These are phyloP conservation scores for Ochetophila trinervis DNA, from an alignment of 306 rosid genomes.

Conservation along the genomic window DNA sequence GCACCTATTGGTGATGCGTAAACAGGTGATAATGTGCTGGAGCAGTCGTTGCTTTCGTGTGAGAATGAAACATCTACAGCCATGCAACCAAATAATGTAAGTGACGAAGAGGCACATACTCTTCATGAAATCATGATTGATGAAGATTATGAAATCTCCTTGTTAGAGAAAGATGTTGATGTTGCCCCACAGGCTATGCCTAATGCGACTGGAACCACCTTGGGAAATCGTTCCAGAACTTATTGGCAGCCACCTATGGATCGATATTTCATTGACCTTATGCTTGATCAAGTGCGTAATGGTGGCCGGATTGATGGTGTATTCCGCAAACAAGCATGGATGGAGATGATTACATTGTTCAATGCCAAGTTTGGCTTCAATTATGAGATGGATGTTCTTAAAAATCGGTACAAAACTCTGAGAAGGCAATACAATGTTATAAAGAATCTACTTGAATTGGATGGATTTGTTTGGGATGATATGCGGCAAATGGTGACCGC, in stretches of 20 bases:
- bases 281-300: constrained; percentile 63
- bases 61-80: constrained; percentile 29
- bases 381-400: constrained; percentile 64
- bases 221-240: constrained; percentile 48
- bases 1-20: constrained; percentile 27
- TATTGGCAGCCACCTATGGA: constrained; percentile 82
- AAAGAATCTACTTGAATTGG: constrained; percentile 54
- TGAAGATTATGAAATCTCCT: constrained; percentile 45
- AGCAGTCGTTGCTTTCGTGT: constrained; percentile 35
- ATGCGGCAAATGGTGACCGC: constrained; percentile 72
- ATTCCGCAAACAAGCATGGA: constrained; percentile 75
- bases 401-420: constrained; percentile 71
- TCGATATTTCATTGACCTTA: constrained; percentile 55
- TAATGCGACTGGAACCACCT: constrained; percentile 25
- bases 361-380: constrained; percentile 62
- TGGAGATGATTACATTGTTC: constrained; percentile 67
- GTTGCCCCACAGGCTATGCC: constrained; percentile 27
- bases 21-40: constrained; percentile 36
- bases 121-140: constrained; percentile 43
- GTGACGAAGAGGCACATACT: constrained; percentile 32
- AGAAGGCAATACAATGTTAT: constrained; percentile 63
- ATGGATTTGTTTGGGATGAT: constrained; percentile 82
- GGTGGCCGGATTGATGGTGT: constrained; percentile 58
- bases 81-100: constrained; percentile 25
- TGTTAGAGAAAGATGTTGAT: constrained; percentile 27